Conservation (phyloP, 1,284 basidiomycete genomes). For the Tausonia pullulans region DNA sequence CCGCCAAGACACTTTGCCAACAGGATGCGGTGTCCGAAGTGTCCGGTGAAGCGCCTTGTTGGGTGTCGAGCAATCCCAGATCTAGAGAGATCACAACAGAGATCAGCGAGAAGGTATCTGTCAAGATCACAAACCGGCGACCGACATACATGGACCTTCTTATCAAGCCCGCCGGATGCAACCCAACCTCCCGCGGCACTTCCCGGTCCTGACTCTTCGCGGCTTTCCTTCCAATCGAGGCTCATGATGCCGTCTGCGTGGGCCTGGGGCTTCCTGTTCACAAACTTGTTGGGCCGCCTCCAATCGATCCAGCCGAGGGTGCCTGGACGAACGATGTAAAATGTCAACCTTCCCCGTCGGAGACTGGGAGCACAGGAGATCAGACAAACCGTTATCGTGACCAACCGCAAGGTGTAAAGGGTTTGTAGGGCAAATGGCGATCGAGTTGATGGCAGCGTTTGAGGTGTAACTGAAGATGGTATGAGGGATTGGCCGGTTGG, state of each 20-base stretch:
- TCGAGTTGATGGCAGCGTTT: constrained; percentile 29
- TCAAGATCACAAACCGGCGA: not conserved
- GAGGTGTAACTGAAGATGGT: constrained; percentile 1
- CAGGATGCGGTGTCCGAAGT: constrained; percentile 61
- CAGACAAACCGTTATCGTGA: constrained; percentile 46
- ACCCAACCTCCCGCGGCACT: constrained; percentile 57
- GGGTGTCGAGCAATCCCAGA: constrained; percentile 37
- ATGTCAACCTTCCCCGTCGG: too few relatives aligned
- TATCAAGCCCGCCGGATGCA: constrained; percentile 67
- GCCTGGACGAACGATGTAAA: constrained; percentile 32
- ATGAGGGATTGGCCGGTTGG: not conserved
- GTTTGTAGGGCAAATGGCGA: constrained; percentile 58
- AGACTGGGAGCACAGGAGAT: too few relatives aligned
- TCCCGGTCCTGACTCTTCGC: constrained; percentile 20
- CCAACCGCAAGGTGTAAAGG: constrained; percentile 62
- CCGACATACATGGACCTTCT: constrained; percentile 56
- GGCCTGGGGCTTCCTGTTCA: constrained; percentile 58
- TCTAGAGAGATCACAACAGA: constrained; percentile 21
- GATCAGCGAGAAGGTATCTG: constrained; percentile 12
- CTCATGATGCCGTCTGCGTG: constrained; percentile 61
- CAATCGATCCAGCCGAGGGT: constrained; percentile 58
- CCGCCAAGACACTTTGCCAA: constrained; percentile 65
- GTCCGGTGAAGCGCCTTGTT: constrained; percentile 52
- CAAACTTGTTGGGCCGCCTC: constrained; percentile 51
- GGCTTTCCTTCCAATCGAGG: constrained; percentile 53